Evolutionary conservation across 1,139 yeast species (phyloP).

Genomic region (Blastobotrys arbuscula): DNA sequence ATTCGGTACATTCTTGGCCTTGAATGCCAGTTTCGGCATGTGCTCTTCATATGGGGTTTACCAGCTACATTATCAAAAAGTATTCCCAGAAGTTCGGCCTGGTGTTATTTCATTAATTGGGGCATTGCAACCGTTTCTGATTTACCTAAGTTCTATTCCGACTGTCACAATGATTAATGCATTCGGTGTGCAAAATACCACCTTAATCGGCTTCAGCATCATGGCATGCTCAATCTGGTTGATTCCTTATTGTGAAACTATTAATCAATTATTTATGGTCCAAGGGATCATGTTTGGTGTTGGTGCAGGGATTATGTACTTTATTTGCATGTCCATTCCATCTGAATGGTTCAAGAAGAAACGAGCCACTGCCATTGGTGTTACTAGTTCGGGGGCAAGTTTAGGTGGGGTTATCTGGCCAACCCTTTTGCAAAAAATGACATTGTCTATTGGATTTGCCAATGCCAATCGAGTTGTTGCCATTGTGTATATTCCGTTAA

Average conservation of each 20-base stretch:
- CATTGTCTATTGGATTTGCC: conserved; percentile 46
- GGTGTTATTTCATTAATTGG: conserved; percentile 48
- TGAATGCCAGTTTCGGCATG: conserved; percentile 38
- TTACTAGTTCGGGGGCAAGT: conserved; percentile 62
- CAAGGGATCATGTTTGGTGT: conserved; percentile 52
- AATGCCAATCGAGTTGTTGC: conserved; percentile 47
- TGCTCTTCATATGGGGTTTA: conserved; percentile 52
- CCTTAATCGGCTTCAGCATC: conserved; percentile 41
- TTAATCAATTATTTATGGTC: conserved; percentile 54
- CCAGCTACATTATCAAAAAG: conserved; percentile 45
- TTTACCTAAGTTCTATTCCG: conserved; percentile 43
- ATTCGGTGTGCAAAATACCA: conserved; percentile 27
- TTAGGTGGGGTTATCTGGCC: conserved; percentile 64
- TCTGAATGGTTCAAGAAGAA: conserved; percentile 57
- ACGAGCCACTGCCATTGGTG: conserved; percentile 56
- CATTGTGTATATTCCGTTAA: conserved; percentile 38
- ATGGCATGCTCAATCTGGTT: conserved; percentile 45
- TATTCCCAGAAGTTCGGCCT: conserved; percentile 39
- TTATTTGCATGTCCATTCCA: conserved; percentile 54
- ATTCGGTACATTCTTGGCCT: conserved; percentile 21
- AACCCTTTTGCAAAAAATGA: conserved; percentile 49
- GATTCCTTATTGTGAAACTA: conserved; percentile 43
- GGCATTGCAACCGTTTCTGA: conserved; percentile 45
- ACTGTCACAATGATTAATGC: conserved; percentile 52
- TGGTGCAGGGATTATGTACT: conserved; percentile 53